These are phyloP conservation scores for Kodamaea sp. DNA, from an alignment of 1,139 yeast species.

Conservation along the genomic window DNA sequence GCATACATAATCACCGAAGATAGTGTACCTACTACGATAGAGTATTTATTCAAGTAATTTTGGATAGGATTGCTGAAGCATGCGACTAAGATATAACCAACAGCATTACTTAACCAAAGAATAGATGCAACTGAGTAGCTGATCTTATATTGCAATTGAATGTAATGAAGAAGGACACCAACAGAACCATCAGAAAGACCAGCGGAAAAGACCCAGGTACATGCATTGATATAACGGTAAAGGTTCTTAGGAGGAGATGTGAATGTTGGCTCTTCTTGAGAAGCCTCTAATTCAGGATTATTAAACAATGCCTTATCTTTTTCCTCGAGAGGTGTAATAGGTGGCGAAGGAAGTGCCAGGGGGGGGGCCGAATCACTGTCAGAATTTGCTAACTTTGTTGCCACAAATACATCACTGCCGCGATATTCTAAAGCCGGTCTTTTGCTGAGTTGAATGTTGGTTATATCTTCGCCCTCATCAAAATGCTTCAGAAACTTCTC, in stretches of 20 bases:
- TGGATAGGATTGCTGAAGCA: conserved; percentile 30
- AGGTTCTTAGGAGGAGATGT: conserved; percentile 39
- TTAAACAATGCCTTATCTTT: too few species aligned
- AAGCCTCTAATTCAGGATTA: too few species aligned
- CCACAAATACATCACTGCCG: too few species aligned
- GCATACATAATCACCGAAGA: conserved; percentile 36
- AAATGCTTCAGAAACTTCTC: too few species aligned
- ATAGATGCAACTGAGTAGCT: conserved; percentile 42
- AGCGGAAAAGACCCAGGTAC: conserved; percentile 32
- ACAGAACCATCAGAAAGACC: conserved; percentile 40
- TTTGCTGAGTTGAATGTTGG: too few species aligned
- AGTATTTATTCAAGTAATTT: conserved; percentile 35
- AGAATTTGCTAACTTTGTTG: too few species aligned
- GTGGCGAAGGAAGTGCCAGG: too few species aligned
- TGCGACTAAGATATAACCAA: conserved; percentile 40
- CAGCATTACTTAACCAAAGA: conserved; percentile 43
- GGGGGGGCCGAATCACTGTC: too few species aligned
- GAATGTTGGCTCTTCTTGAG: conserved; percentile 3
- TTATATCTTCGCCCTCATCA: too few species aligned
- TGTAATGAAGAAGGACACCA: conserved; percentile 41
- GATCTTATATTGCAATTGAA: conserved; percentile 36
- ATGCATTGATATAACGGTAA: conserved; percentile 37
- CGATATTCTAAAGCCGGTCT: too few species aligned
- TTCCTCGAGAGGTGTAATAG: too few species aligned
- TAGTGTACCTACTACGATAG: conserved; percentile 31